Percentiles rank a stretch among this genome's conserved stretches.
Evolutionary conservation across 2,329 filamentous ascomycete species (phyloP).

Genomic region (Claviceps sp.): DNA sequence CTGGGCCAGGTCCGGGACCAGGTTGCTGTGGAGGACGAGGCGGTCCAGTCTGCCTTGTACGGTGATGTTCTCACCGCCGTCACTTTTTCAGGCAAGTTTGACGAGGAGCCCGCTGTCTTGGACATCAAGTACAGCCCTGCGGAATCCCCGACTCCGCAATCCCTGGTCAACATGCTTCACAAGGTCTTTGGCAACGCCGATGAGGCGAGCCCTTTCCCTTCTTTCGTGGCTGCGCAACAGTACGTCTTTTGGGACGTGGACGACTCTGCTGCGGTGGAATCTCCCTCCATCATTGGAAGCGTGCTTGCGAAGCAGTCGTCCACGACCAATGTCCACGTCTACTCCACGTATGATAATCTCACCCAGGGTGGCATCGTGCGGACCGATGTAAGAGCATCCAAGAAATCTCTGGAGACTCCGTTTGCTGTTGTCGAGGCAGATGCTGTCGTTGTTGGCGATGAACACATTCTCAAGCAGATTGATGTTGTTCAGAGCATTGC

Average conservation of each 20-base stretch:
- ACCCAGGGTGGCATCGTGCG: conserved; percentile 66
- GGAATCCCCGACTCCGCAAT: conserved; percentile 41
- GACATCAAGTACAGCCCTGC: conserved; percentile 84
- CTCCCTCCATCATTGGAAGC: conserved; percentile 46
- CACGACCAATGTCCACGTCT: conserved; percentile 47
- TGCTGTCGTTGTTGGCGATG: conserved; percentile 62
- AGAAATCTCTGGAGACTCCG: conserved; percentile 70
- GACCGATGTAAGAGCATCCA: conserved; percentile 72
- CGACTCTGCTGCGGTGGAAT: conserved; percentile 50
- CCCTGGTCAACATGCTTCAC: conserved; percentile 37
- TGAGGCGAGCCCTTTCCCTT: conserved; percentile 25
- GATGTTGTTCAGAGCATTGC: conserved; percentile 60
- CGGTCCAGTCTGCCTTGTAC: conserved; percentile 73
- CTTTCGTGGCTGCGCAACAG: conserved; percentile 53
- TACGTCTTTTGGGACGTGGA: conserved; percentile 93
- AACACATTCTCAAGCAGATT: conserved; percentile 67
- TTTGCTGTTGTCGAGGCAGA: conserved; percentile 72
- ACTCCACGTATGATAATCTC: conserved; percentile 51
- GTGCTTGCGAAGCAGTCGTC: conserved; percentile 60
- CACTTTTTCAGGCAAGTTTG: conserved; percentile 59
- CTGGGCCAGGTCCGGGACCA: conserved; percentile 77
- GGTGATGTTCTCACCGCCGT: conserved; percentile 81
- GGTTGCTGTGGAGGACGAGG: conserved; percentile 57
- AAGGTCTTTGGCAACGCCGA: conserved; percentile 42
- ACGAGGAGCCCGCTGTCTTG: conserved; percentile 48